Percentiles rank a stretch among this genome's conserved stretches.
These are phyloP conservation scores for Aspergillus sp. DNA, from an alignment of 2,329 filamentous ascomycete genomes.

Conservation along the genomic window DNA sequence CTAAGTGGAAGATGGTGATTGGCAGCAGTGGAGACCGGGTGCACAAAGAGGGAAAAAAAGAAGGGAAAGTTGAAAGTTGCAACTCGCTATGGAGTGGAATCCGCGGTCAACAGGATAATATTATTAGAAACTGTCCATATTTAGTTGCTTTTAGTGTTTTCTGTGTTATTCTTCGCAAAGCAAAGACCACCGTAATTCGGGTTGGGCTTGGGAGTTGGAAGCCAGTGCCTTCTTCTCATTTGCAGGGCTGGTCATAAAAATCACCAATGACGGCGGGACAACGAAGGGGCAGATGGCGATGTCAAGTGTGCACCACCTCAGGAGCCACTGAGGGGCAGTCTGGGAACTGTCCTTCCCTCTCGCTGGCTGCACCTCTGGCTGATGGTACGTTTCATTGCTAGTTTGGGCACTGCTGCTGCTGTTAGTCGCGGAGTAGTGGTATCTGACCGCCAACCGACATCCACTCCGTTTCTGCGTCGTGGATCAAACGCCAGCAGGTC, in stretches of 20 bases:
- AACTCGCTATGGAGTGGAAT: neutral
- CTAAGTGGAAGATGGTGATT: conserved; percentile 17
- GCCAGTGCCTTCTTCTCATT: neutral
- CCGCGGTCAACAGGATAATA: neutral
- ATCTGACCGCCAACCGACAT: conserved; percentile 22
- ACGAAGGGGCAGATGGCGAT: conserved; percentile 10
- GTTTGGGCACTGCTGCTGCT: conserved; percentile 31
- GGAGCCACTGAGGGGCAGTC: conserved; percentile 14
- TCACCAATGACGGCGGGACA: conserved; percentile 17
- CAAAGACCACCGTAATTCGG: neutral
- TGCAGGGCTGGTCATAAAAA: neutral
- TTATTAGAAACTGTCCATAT: neutral
- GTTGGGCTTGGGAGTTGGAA: conserved; percentile 4
- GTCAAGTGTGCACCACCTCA: conserved; percentile 1
- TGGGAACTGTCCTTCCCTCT: neutral
- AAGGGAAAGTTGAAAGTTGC: conserved; percentile 8
- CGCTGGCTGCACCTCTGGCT: conserved; percentile 9
- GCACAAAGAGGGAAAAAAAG: conserved; percentile 1
- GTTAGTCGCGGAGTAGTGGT: conserved; percentile 20
- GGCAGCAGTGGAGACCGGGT: conserved; percentile 14
- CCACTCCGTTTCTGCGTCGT: conserved; percentile 16
- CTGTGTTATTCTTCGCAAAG: neutral
- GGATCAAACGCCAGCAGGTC: conserved; percentile 7
- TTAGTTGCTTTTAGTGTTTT: neutral
- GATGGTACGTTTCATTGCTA: conserved; percentile 17